phyloP scores from a whole-genome alignment of 306 rosid species.

The Biancaea sappan region DNA sequence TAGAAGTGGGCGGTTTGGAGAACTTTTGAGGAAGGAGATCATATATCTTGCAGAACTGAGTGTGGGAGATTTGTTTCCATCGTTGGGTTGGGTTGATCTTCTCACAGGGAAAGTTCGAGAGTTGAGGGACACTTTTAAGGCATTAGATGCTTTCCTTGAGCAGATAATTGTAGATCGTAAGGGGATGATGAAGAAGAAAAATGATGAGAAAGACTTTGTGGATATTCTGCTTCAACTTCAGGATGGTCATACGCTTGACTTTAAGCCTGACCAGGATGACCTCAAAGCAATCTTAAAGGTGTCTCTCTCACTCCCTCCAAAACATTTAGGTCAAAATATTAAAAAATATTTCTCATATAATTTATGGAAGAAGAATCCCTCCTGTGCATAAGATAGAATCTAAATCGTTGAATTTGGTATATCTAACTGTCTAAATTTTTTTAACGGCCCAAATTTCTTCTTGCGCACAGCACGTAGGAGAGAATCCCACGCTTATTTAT shows the following conservation, averaged over 20 bases:
- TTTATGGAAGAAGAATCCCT: too few species aligned
- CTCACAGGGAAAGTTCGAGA: slow-evolving; percentile 2
- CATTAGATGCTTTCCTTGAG: slow-evolving; percentile 5
- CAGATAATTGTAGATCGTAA: slow-evolving; percentile 27
- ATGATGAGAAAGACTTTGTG: slow-evolving; percentile 35
- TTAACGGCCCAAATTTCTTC: too few species aligned
- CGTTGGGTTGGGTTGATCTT: slow-evolving; percentile 29
- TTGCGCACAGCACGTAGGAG: too few species aligned
- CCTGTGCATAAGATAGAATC: too few species aligned
- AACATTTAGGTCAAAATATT: too few species aligned
- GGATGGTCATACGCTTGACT: slow-evolving; percentile 17
- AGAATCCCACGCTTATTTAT: too few species aligned
- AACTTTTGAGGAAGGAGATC: slow-evolving; percentile 14
- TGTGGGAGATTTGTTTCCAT: slow-evolving; percentile 25
- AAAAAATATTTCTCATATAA: too few species aligned
- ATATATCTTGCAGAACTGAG: neutral
- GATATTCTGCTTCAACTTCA: slow-evolving; percentile 42
- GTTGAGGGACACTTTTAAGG: neutral
- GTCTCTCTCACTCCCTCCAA: too few species aligned
- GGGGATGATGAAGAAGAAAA: neutral
- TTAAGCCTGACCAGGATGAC: slow-evolving; percentile 34
- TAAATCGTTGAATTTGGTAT: too few species aligned
- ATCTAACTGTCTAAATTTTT: too few species aligned
- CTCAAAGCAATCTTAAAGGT: slow-evolving; percentile 45
- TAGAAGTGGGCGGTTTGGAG: neutral